These are phyloP conservation scores for Trypanosoma scelopori DNA, from an alignment of 208 protist genomes.

Conservation along the genomic window DNA sequence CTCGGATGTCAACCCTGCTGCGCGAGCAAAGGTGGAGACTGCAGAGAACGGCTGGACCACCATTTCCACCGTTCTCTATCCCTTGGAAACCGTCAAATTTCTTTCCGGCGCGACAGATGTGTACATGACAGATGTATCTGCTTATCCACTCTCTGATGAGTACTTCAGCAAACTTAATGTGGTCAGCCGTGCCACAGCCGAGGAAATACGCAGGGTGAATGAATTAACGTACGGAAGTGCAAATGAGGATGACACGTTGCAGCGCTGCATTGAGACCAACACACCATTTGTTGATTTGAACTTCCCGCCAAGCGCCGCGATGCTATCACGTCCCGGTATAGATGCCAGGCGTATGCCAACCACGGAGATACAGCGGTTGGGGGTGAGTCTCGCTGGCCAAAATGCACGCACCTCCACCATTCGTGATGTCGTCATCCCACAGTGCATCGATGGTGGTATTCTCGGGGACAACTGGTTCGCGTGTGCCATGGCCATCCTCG, in stretches of 20 bases:
- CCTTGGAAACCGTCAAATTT: constrained; percentile 50
- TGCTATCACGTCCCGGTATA: constrained; percentile 12
- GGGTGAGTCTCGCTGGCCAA: not conserved
- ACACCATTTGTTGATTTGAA: constrained; percentile 7
- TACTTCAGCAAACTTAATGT: constrained; percentile 23
- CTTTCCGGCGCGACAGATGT: constrained; percentile 37
- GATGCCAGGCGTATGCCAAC: constrained; percentile 4
- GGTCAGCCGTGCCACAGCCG: constrained; percentile 16
- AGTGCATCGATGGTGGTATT: constrained; percentile 34
- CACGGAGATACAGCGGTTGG: not conserved
- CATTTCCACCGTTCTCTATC: constrained; percentile 44
- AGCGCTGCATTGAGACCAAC: constrained; percentile 28
- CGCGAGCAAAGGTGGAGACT: constrained; percentile 27
- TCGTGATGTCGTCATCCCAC: constrained; percentile 20
- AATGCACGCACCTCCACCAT: not conserved
- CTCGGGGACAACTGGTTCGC: constrained; percentile 68
- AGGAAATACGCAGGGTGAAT: constrained; percentile 18
- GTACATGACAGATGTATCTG: constrained; percentile 37
- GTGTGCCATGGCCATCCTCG: constrained; percentile 48
- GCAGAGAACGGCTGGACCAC: constrained; percentile 37
- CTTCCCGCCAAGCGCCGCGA: constrained; percentile 4
- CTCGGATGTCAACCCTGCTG: constrained; percentile 10
- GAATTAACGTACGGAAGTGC: not conserved
- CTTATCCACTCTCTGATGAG: constrained; percentile 33
- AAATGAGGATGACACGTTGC: constrained; percentile 18